phyloP scores from a whole-genome alignment of 2,329 filamentous ascomycete genomes.

The Alternaria brassicicola region DNA sequence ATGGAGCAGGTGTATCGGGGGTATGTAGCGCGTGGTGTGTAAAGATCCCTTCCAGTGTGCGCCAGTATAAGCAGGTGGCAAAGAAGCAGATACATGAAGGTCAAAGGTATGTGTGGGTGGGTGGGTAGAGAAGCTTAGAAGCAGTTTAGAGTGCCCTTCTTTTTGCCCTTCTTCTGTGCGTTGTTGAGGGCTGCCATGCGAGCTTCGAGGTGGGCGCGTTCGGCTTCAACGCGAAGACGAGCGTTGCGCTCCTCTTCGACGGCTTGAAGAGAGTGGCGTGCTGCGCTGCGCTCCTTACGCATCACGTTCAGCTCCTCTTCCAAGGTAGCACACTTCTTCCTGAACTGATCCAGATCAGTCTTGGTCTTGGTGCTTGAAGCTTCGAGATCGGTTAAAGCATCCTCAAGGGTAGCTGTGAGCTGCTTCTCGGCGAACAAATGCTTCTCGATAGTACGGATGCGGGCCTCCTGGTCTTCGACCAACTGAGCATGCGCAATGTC shows the following conservation, averaged over 20 bases:
- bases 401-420: slow-evolving; percentile 91
- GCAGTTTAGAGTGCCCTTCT: slow-evolving; percentile 94
- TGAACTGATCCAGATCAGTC: slow-evolving; percentile 86
- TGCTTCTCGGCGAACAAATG: slow-evolving; percentile 95
- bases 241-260: slow-evolving; percentile 97
- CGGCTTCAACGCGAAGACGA: slow-evolving; percentile 85
- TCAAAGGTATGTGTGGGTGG: slow-evolving; percentile 16
- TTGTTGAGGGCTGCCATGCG: slow-evolving; percentile 77
- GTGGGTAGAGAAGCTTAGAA: slow-evolving; percentile 65
- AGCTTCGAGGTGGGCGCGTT: slow-evolving; percentile 87
- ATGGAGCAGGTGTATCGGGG: slow-evolving; percentile 24
- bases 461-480: slow-evolving; percentile 92
- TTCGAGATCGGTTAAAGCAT: slow-evolving; percentile 93
- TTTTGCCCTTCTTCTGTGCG: slow-evolving; percentile 90
- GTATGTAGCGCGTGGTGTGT: slow-evolving; percentile 36
- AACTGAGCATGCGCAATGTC: slow-evolving; percentile 79
- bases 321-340: slow-evolving; percentile 78
- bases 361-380: slow-evolving; percentile 90
- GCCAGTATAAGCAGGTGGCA: slow-evolving; percentile 29
- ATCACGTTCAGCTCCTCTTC: slow-evolving; percentile 73
- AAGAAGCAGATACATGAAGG: slow-evolving; percentile 26
- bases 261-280: slow-evolving; percentile 75
- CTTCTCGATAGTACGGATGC: slow-evolving; percentile 95
- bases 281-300: slow-evolving; percentile 64
- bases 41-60: slow-evolving; percentile 31